phyloP scores from a whole-genome alignment of 352 stramenopile genomes.

The Pelagophyceae sp. region DNA sequence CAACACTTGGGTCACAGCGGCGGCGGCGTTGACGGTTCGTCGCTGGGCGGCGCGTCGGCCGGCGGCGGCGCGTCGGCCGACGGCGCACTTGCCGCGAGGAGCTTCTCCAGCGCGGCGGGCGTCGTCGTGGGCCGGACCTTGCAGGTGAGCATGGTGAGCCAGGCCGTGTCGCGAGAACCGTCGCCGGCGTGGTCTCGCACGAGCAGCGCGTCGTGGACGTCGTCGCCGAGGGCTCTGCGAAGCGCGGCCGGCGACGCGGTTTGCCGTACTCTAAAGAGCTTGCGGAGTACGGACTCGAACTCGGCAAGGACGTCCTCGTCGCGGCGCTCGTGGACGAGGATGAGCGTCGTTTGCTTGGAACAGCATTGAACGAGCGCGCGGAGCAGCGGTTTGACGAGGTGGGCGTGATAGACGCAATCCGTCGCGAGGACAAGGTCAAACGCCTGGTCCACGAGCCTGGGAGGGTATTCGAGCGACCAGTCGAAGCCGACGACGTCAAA shows the following conservation, averaged over 20 bases:
- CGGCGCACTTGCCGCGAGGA: too few species aligned
- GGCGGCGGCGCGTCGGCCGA: too few species aligned
- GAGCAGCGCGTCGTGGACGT: neutral
- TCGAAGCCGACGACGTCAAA: neutral
- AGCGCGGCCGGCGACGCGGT: neutral
- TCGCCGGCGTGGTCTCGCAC: neutral
- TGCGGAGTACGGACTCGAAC: neutral
- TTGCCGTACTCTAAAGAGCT: neutral
- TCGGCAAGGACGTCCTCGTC: neutral
- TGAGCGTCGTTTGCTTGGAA: neutral
- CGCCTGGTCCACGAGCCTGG: neutral
- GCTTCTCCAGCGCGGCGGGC: too few species aligned
- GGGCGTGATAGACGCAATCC: conserved; percentile 14
- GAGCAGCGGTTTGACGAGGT: neutral
- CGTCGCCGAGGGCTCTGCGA: neutral
- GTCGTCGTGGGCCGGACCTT: too few species aligned
- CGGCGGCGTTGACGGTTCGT: too few species aligned
- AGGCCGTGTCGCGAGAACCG: neutral
- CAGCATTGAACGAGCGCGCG: neutral
- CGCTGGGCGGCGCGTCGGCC: too few species aligned
- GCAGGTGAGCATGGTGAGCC: neutral
- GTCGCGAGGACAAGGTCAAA: conserved; percentile 8
- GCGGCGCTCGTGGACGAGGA: neutral
- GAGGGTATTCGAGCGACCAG: neutral
- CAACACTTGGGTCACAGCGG: too few species aligned